Percentiles rank a stretch among this genome's conserved stretches.
Conservation (phyloP, 2,329 filamentous ascomycete genomes). For the Sclerotiophoma versabilis region DNA sequence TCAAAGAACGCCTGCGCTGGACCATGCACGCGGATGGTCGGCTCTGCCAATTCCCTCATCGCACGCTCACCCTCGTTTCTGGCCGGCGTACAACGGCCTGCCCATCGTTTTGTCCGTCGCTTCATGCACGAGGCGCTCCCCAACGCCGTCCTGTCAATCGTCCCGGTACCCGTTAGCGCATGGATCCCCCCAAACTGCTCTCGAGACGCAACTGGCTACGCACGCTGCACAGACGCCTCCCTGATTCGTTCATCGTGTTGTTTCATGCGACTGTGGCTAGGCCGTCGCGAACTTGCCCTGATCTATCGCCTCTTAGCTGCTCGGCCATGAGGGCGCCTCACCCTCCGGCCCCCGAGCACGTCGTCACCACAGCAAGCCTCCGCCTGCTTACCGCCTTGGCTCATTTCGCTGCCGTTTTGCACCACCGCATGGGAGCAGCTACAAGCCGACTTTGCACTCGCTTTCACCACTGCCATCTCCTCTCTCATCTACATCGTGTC, state of each 20-base stretch:
- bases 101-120: slow-evolving; percentile 20
- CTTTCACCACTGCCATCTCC: background rate
- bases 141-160: slow-evolving; percentile 23
- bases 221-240: slow-evolving; percentile 4
- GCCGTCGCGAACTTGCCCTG: slow-evolving; percentile 10
- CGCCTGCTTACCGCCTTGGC: slow-evolving; percentile 20
- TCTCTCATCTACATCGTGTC: background rate
- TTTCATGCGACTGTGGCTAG: slow-evolving; percentile 26
- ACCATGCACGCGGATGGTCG: slow-evolving; percentile 18
- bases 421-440: too few relatives aligned
- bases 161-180: slow-evolving; percentile 26
- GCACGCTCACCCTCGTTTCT: slow-evolving; percentile 7
- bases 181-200: slow-evolving; percentile 20
- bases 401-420: too few relatives aligned
- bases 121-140: slow-evolving; percentile 28
- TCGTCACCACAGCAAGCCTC: slow-evolving; percentile 13
- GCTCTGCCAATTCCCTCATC: slow-evolving; percentile 5
- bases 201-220: slow-evolving; percentile 22
- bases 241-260: slow-evolving; percentile 24
- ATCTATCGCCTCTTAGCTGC: slow-evolving; percentile 17
- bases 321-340: slow-evolving; percentile 9
- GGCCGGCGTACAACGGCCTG: slow-evolving; percentile 10
- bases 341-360: slow-evolving; percentile 18
- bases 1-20: background rate
- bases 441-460: too few relatives aligned